A percentile compares a stretch with the other conserved stretches of the same genome.
Conservation (phyloP, 257 asterid species). For the Ligustrum vulgare region DNA sequence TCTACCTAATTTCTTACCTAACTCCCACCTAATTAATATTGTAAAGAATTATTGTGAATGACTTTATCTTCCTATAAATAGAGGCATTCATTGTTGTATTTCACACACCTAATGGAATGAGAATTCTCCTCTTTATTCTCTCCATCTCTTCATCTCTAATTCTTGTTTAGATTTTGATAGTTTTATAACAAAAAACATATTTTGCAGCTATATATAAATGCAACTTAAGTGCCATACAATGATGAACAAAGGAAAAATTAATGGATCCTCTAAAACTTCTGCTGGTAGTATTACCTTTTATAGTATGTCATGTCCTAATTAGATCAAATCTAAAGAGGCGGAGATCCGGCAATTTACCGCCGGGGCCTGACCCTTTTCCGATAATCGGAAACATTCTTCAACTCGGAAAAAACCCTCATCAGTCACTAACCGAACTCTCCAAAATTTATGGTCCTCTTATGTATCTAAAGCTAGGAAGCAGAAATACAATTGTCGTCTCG, state of each 20-base stretch:
- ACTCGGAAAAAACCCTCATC: slow-evolving; percentile 13
- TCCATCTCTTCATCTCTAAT: too few relatives aligned
- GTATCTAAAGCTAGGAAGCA: slow-evolving; percentile 3
- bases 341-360: slow-evolving; percentile 3
- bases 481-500: slow-evolving; percentile 10
- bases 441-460: slow-evolving; percentile 17
- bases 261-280: background rate
- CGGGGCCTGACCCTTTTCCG: slow-evolving; percentile 23
- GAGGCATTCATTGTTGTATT: too few relatives aligned
- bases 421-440: slow-evolving; percentile 16
- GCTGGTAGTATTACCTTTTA: background rate
- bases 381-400: slow-evolving; percentile 8
- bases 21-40: too few relatives aligned
- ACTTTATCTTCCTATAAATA: too few relatives aligned
- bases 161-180: too few relatives aligned
- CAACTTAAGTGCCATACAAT: background rate
- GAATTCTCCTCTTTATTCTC: too few relatives aligned
- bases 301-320: background rate
- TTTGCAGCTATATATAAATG: too few relatives aligned
- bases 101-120: too few relatives aligned
- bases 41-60: too few relatives aligned
- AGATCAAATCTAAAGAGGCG: background rate
- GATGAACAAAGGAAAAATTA: background rate
- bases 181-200: too few relatives aligned
- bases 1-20: too few relatives aligned